Percentiles rank a stretch among this genome's conserved stretches.
Conservation (phyloP, 169 alveolate genomes). For the Plasmodium sp. region DNA sequence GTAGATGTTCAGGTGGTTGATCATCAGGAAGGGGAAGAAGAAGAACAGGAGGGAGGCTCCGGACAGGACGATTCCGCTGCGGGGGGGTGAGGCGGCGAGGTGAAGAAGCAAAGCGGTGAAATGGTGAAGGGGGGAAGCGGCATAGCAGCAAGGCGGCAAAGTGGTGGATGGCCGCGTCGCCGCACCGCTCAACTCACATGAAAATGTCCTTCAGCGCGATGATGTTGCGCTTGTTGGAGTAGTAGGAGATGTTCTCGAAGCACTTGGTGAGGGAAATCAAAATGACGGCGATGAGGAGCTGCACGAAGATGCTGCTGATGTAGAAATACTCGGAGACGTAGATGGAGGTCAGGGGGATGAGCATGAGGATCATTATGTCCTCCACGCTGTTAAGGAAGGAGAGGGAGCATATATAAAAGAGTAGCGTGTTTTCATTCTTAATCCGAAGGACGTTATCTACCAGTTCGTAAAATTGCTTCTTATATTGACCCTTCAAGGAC, state of each 20-base stretch:
- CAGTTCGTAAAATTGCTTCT: conserved; percentile 12
- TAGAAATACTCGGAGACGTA: conserved; percentile 30
- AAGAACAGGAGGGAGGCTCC: conserved; percentile 27
- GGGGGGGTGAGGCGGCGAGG: neutral
- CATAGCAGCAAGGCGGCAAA: neutral
- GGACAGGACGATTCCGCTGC: conserved; percentile 53
- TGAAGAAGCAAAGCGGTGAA: neutral
- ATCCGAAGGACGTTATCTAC: neutral
- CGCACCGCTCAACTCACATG: neutral
- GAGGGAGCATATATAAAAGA: conserved; percentile 15
- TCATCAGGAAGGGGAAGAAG: conserved; percentile 46
- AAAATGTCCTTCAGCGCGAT: conserved; percentile 41
- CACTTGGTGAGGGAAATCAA: conserved; percentile 55
- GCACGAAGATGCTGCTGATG: neutral
- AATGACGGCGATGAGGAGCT: conserved; percentile 20
- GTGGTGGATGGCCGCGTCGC: neutral
- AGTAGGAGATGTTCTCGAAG: conserved; percentile 44
- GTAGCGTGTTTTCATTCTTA: neutral
- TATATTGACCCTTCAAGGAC: conserved; percentile 20
- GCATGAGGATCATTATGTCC: conserved; percentile 27
- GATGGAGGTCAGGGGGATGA: conserved; percentile 43
- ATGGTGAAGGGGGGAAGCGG: neutral
- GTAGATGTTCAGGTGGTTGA: conserved; percentile 33
- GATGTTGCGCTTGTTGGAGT: conserved; percentile 36
- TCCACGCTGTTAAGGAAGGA: conserved; percentile 59